Evolutionary conservation across 2,329 filamentous ascomycete species (phyloP).

Genomic region (Byssochlamys sp.): DNA sequence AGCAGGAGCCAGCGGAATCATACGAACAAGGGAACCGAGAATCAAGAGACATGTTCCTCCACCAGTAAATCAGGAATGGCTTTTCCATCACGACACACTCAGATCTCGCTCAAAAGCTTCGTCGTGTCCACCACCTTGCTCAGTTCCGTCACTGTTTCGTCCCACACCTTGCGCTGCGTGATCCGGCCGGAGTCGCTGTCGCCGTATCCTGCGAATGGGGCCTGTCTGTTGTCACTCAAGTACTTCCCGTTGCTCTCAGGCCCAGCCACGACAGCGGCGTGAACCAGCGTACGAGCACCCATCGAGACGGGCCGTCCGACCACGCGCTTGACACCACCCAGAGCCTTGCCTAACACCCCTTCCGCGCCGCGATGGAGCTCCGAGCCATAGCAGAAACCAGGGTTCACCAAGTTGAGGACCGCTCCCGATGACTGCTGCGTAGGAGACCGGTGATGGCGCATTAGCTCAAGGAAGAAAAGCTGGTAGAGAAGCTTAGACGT

Average conservation of each 20-base stretch:
- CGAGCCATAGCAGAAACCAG: slow-evolving; percentile 13
- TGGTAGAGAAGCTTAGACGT: slow-evolving; percentile 7
- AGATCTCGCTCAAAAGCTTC: slow-evolving; percentile 2
- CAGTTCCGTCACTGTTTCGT: slow-evolving; percentile 4
- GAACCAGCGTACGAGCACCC: slow-evolving; percentile 12
- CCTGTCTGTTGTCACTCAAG: slow-evolving; percentile 1
- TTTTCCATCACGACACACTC: neutral
- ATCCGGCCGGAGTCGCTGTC: neutral
- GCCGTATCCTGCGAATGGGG: slow-evolving; percentile 3
- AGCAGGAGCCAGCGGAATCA: too few relatives aligned
- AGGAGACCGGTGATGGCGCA: neutral
- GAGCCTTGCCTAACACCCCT: slow-evolving; percentile 1
- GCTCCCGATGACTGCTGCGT: neutral
- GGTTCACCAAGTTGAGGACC: slow-evolving; percentile 15
- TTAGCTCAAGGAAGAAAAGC: slow-evolving; percentile 5
- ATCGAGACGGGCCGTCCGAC: slow-evolving; percentile 11
- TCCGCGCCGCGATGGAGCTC: slow-evolving; percentile 3
- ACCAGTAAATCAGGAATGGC: too few relatives aligned
- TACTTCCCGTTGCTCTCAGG: slow-evolving; percentile 2
- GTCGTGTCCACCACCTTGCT: slow-evolving; percentile 1
- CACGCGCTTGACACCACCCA: slow-evolving; percentile 4
- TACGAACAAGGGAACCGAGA: too few relatives aligned
- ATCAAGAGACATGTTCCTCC: too few relatives aligned
- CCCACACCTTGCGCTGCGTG: slow-evolving; percentile 2
- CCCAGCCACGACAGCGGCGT: slow-evolving; percentile 3